Conservation (phyloP, 495 filamentous ascomycete genomes). For the Hypomontagnella submonticulosa region DNA sequence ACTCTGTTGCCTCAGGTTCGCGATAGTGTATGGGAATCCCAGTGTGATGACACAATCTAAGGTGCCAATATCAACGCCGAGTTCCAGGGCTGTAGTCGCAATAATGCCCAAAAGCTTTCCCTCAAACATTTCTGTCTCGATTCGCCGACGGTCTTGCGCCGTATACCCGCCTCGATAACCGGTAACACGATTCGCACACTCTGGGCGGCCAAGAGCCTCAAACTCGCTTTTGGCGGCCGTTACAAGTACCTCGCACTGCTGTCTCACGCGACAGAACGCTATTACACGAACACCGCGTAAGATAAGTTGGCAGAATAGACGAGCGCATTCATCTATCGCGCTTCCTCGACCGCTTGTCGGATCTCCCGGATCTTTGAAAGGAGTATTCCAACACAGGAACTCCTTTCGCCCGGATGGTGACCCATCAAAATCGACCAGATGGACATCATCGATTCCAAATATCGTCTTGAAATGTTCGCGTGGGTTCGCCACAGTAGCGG, state of each 20-base stretch:
- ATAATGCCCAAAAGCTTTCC: slow-evolving; percentile 93
- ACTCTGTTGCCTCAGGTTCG: slow-evolving; percentile 94
- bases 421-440: slow-evolving; percentile 87
- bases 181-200: slow-evolving; percentile 85
- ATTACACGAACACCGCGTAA: slow-evolving; percentile 92
- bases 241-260: slow-evolving; percentile 87
- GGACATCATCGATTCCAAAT: slow-evolving; percentile 85
- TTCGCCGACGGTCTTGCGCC: slow-evolving; percentile 87
- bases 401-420: slow-evolving; percentile 94
- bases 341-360: slow-evolving; percentile 87
- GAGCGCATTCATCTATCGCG: slow-evolving; percentile 83
- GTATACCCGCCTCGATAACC: slow-evolving; percentile 97
- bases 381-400: slow-evolving; percentile 98
- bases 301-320: slow-evolving; percentile 89
- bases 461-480: slow-evolving; percentile 91
- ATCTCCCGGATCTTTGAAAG: slow-evolving; percentile 89
- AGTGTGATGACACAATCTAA: slow-evolving; percentile 94
- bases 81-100: slow-evolving; percentile 90
- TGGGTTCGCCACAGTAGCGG: slow-evolving; percentile 96
- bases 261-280: slow-evolving; percentile 88
- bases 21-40: slow-evolving; percentile 94
- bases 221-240: slow-evolving; percentile 83
- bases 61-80: slow-evolving; percentile 95
- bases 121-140: slow-evolving; percentile 97
- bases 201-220: slow-evolving; percentile 72